Conservation (phyloP, 2,329 filamentous ascomycete genomes). For the Chaetomiaceae sp. region DNA sequence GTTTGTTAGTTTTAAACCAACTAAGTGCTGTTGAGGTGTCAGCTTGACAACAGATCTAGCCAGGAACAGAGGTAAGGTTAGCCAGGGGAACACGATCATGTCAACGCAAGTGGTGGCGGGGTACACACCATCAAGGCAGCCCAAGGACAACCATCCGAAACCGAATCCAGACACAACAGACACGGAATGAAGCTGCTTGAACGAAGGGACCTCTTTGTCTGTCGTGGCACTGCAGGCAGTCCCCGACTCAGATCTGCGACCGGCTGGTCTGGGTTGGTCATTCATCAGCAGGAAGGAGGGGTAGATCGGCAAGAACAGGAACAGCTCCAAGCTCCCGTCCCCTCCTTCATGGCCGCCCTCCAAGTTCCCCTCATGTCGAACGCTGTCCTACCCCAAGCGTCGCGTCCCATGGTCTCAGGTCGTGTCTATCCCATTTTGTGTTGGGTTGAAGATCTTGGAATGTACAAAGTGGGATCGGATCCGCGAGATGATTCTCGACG, state of each 20-base stretch:
- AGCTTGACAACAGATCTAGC: background rate
- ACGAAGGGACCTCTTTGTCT: background rate
- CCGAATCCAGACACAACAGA: background rate
- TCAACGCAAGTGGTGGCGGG: background rate
- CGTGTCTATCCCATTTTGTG: background rate
- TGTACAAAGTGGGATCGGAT: background rate
- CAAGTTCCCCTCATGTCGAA: slow-evolving; percentile 7
- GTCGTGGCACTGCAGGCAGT: background rate
- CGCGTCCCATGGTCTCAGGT: background rate
- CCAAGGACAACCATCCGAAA: background rate
- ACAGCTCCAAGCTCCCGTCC: background rate
- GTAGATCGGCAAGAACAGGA: slow-evolving; percentile 21
- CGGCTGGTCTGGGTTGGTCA: slow-evolving; percentile 5
- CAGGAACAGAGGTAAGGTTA: background rate
- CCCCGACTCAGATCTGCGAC: slow-evolving; percentile 2
- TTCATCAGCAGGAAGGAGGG: slow-evolving; percentile 6
- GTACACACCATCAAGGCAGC: background rate
- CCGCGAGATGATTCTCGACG: background rate
- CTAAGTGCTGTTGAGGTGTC: background rate
- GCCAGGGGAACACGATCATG: background rate
- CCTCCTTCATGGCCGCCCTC: background rate
- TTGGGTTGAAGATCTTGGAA: background rate
- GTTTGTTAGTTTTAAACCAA: background rate
- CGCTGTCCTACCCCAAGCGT: slow-evolving; percentile 2
- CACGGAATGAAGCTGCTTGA: background rate